Conservation (phyloP, 169 alveolate genomes). For the Cryptosporidium felis region DNA sequence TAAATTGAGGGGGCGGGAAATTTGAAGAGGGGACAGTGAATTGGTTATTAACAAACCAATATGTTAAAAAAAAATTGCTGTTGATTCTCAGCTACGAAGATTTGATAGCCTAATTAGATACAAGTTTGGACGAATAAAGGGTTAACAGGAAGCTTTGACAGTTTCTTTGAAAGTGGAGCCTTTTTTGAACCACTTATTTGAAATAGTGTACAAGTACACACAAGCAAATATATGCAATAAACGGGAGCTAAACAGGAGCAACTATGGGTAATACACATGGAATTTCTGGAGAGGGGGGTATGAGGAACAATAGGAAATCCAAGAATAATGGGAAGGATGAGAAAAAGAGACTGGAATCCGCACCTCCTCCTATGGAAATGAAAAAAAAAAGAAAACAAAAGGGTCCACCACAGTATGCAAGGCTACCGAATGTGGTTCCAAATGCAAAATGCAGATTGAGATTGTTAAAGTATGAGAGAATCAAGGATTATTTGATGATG, state of each 20-base stretch:
- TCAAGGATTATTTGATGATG: slow-evolving; percentile 93
- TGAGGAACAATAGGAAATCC: slow-evolving; percentile 17
- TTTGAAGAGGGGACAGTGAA: slow-evolving; percentile 17
- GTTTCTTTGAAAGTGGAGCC: too few relatives aligned
- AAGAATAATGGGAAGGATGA: slow-evolving; percentile 75
- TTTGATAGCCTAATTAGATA: too few relatives aligned
- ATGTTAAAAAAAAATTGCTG: too few relatives aligned
- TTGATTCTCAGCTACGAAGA: too few relatives aligned
- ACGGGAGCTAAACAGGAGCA: not conserved
- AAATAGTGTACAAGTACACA: not conserved
- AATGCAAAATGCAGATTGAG: slow-evolving; percentile 92
- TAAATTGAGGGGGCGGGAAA: slow-evolving; percentile 38
- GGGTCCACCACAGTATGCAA: slow-evolving; percentile 85
- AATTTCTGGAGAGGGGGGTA: slow-evolving; percentile 16
- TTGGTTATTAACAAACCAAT: too few relatives aligned
- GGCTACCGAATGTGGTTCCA: slow-evolving; percentile 92
- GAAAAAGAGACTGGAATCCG: slow-evolving; percentile 74
- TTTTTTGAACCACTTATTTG: too few relatives aligned
- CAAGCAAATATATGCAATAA: not conserved
- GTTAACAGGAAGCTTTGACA: too few relatives aligned
- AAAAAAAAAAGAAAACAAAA: slow-evolving; percentile 87
- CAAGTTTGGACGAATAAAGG: too few relatives aligned
- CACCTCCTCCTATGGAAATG: slow-evolving; percentile 80
- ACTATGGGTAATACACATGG: slow-evolving; percentile 61
- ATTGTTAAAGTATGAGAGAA: slow-evolving; percentile 90